Evolutionary conservation across 1,284 basidiomycete genomes (phyloP).

Genomic region (Coriolopsis trogii): DNA sequence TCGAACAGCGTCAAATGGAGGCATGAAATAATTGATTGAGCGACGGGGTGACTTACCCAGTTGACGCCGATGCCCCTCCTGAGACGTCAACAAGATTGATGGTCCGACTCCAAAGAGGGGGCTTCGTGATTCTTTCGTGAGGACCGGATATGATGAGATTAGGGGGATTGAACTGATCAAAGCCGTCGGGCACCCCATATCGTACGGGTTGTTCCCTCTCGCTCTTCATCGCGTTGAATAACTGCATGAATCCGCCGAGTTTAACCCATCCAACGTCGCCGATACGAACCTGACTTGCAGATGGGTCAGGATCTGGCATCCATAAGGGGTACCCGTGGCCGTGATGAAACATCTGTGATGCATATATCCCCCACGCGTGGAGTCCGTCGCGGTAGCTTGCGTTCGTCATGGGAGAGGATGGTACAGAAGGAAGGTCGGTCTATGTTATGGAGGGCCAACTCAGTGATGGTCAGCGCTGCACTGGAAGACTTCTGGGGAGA

Average conservation of each 20-base stretch:
- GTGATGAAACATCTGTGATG: slow-evolving; percentile 13
- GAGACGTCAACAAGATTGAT: slow-evolving; percentile 8
- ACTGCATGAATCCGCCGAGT: slow-evolving; percentile 21
- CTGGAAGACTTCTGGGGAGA: too few relatives aligned
- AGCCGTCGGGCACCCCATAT: slow-evolving; percentile 8
- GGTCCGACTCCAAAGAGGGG: slow-evolving; percentile 13
- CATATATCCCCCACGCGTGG: slow-evolving; percentile 24
- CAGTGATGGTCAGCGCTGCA: too few relatives aligned
- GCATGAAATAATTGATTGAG: not conserved
- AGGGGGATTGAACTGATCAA: slow-evolving; percentile 7
- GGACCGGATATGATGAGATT: slow-evolving; percentile 4
- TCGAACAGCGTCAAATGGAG: not conserved
- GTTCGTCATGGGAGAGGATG: too few relatives aligned
- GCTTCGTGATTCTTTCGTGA: not conserved
- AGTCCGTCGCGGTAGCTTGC: not conserved
- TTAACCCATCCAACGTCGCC: slow-evolving; percentile 30
- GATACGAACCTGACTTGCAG: slow-evolving; percentile 15
- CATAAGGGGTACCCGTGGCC: slow-evolving; percentile 28
- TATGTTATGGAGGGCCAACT: too few relatives aligned
- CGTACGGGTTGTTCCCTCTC: not conserved
- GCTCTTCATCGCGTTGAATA: slow-evolving; percentile 20
- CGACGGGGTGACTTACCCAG: slow-evolving; percentile 3
- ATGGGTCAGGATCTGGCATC: slow-evolving; percentile 22
- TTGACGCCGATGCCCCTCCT: not conserved
- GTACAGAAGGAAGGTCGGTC: not conserved